Evolutionary conservation across 78 protist genomes (phyloP).

Genomic region (Protostelium mycophagum): DNA sequence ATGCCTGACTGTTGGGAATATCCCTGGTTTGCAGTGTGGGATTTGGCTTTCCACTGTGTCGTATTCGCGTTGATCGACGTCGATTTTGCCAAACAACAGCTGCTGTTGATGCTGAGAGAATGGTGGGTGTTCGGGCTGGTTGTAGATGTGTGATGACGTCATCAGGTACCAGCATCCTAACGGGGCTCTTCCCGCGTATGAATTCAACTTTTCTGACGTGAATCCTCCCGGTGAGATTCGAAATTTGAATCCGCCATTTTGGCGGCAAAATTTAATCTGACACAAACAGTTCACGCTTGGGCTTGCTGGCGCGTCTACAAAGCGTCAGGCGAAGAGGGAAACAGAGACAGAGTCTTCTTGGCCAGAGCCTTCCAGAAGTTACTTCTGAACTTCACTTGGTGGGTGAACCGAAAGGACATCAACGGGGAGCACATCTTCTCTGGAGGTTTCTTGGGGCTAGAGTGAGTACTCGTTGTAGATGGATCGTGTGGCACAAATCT

Average conservation of each 20-base stretch:
- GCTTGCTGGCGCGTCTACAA: slow-evolving; percentile 53
- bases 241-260: too few species aligned
- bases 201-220: slow-evolving; percentile 67
- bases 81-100: slow-evolving; percentile 69
- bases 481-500: too few species aligned
- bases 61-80: slow-evolving; percentile 59
- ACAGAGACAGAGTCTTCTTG: slow-evolving; percentile 38
- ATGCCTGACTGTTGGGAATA: slow-evolving; percentile 83
- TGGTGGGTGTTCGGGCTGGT: slow-evolving; percentile 25
- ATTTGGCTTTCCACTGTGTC: slow-evolving; percentile 68
- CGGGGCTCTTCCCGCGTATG: slow-evolving; percentile 75
- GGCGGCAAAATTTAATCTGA: neutral
- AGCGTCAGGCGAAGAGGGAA: slow-evolving; percentile 8
- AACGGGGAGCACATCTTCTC: slow-evolving; percentile 56
- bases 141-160: neutral
- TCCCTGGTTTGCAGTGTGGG: slow-evolving; percentile 72
- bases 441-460: slow-evolving; percentile 53
- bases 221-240: slow-evolving; percentile 45
- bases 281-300: slow-evolving; percentile 53
- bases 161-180: slow-evolving; percentile 60
- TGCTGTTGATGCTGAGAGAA: slow-evolving; percentile 54
- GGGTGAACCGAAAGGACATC: slow-evolving; percentile 72
- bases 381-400: slow-evolving; percentile 79
- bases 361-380: slow-evolving; percentile 65
- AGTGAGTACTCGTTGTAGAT: slow-evolving; percentile 13